Evolutionary conservation across 306 rosid genomes (phyloP).

Genomic region (Luffa acutangula): DNA sequence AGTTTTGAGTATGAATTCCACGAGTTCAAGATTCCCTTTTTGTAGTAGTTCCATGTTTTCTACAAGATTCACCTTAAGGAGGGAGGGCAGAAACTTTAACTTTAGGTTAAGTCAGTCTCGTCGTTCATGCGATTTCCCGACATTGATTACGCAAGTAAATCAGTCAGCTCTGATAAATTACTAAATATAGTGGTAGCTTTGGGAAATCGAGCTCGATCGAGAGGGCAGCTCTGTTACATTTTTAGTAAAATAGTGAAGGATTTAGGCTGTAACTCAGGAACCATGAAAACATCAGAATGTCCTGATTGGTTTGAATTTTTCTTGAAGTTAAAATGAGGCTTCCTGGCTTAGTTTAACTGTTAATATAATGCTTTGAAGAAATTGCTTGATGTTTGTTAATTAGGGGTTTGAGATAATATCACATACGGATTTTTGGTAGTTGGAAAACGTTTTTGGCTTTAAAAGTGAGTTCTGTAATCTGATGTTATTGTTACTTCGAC

Average conservation of each 20-base stretch:
- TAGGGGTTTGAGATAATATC: no score
- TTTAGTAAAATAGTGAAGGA: no score
- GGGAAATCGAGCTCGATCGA: no score
- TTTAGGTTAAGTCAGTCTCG: neutral
- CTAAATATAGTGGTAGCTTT: neutral
- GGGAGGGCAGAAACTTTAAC: neutral
- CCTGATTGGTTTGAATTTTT: neutral
- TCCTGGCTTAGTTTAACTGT: neutral
- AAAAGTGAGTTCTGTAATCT: no score
- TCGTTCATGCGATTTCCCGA: neutral
- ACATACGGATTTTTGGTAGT: no score
- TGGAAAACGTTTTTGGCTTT: no score
- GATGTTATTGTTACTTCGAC: no score
- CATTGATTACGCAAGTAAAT: neutral
- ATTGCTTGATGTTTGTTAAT: no score
- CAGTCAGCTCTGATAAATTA: no score
- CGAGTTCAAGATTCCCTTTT: neutral
- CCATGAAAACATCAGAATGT: neutral
- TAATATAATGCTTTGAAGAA: no score
- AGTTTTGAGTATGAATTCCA: neutral
- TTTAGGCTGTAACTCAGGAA: neutral
- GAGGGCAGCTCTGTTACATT: no score
- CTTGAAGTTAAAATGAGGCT: neutral
- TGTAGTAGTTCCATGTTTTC: neutral
- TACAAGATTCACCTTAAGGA: neutral